Conservation (phyloP, 169 alveolate species). For the Plasmodium vivax region DNA sequence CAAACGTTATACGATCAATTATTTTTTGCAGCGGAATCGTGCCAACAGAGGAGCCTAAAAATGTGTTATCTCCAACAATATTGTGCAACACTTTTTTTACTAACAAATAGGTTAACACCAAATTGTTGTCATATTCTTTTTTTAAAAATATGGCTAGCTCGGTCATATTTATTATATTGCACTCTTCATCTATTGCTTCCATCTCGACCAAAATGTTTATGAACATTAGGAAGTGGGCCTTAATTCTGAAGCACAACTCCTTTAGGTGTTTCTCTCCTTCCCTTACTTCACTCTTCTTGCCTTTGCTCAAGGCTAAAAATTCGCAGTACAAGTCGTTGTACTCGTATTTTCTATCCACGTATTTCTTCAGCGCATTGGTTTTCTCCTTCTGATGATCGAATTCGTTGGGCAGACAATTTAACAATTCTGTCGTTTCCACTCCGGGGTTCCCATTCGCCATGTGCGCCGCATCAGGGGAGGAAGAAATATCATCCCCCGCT, state of each 20-base stretch:
- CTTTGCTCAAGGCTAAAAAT: constrained; percentile 1
- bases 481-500: background rate
- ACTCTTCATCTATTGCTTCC: constrained; percentile 80
- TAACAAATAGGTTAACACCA: constrained; percentile 74
- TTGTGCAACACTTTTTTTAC: constrained; percentile 52
- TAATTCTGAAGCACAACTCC: constrained; percentile 59
- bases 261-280: constrained; percentile 16
- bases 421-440: background rate
- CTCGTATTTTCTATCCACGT: constrained; percentile 63
- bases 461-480: background rate
- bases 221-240: constrained; percentile 64
- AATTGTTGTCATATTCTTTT: constrained; percentile 78
- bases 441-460: background rate
- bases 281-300: background rate
- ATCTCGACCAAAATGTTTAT: constrained; percentile 78
- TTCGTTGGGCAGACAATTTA: background rate
- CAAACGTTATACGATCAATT: constrained; percentile 49
- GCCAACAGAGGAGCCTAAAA: constrained; percentile 9
- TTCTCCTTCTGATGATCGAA: constrained; percentile 44
- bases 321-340: constrained; percentile 57
- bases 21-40: constrained; percentile 35
- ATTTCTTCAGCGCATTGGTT: background rate
- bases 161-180: constrained; percentile 78
- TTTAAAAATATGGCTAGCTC: constrained; percentile 79
- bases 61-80: constrained; percentile 41